These are phyloP conservation scores for Durusdinium trenchii DNA, from an alignment of 73 alveolate genomes.

Conservation along the genomic window DNA sequence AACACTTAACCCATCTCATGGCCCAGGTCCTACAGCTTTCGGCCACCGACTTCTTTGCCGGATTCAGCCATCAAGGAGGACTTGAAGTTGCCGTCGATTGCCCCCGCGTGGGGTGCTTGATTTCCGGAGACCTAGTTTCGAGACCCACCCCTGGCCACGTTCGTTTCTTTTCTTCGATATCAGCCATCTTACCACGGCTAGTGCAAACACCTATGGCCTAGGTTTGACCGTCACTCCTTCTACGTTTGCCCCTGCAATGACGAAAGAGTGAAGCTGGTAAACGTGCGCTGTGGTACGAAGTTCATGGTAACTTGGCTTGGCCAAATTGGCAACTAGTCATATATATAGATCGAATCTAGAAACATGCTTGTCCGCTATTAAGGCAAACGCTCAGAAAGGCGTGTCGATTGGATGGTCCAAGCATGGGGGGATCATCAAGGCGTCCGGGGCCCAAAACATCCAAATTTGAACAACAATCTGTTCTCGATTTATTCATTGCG, in stretches of 20 bases:
- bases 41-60: not conserved
- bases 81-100: not conserved
- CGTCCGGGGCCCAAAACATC: not conserved
- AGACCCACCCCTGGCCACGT: too few species aligned
- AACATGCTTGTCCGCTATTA: too few species aligned
- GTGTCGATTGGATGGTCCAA: constrained; percentile 24
- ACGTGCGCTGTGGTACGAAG: not conserved
- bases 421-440: constrained; percentile 4
- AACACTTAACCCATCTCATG: too few species aligned
- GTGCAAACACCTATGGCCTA: not conserved
- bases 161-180: too few species aligned
- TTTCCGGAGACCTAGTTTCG: too few species aligned
- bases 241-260: not conserved
- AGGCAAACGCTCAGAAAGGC: not conserved
- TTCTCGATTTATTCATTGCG: not conserved
- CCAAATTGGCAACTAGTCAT: too few species aligned
- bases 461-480: not conserved
- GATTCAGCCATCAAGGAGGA: not conserved
- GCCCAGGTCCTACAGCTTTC: not conserved
- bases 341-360: too few species aligned
- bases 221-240: constrained; percentile 39
- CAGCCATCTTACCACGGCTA: too few species aligned
- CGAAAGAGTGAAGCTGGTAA: not conserved
- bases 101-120: not conserved
- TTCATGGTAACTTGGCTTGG: too few species aligned